Evolutionary conservation across 208 protist genomes (phyloP).

Genomic region (Phytomonas francai): DNA sequence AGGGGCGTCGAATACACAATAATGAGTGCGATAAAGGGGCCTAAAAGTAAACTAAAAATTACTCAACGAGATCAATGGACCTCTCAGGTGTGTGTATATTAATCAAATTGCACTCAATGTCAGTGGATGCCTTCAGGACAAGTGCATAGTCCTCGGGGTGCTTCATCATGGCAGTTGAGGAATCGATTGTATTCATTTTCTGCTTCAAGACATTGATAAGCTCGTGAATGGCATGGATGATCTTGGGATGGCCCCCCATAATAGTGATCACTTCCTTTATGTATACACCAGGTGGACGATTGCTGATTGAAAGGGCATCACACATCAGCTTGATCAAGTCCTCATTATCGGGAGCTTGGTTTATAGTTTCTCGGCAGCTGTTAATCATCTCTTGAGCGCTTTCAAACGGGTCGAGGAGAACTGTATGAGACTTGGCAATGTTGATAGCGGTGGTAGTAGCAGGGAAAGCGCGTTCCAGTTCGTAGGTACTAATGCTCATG

Average conservation of each 20-base stretch:
- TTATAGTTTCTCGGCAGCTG: constrained; percentile 42
- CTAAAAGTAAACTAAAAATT: constrained; percentile 12
- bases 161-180: constrained; percentile 35
- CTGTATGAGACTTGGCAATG: constrained; percentile 32
- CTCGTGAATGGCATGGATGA: constrained; percentile 41
- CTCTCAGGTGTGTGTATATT: constrained; percentile 36
- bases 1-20: background rate
- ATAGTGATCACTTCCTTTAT: constrained; percentile 73
- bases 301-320: constrained; percentile 54
- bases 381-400: constrained; percentile 62
- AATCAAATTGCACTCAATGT: constrained; percentile 82
- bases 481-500: constrained; percentile 66
- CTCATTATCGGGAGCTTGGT: constrained; percentile 38
- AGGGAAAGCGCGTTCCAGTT: constrained; percentile 73
- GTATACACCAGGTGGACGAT: constrained; percentile 64
- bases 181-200: constrained; percentile 56
- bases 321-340: constrained; percentile 43
- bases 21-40: constrained; percentile 10
- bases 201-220: constrained; percentile 29
- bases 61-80: constrained; percentile 7
- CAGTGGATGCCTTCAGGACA: constrained; percentile 79
- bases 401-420: constrained; percentile 59
- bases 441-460: constrained; percentile 76
- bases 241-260: constrained; percentile 43
- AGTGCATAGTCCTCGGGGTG: constrained; percentile 76